Evolutionary conservation across 192 early-diverging fungal genomes (phyloP).

Genomic region (Gigaspora rosea): DNA sequence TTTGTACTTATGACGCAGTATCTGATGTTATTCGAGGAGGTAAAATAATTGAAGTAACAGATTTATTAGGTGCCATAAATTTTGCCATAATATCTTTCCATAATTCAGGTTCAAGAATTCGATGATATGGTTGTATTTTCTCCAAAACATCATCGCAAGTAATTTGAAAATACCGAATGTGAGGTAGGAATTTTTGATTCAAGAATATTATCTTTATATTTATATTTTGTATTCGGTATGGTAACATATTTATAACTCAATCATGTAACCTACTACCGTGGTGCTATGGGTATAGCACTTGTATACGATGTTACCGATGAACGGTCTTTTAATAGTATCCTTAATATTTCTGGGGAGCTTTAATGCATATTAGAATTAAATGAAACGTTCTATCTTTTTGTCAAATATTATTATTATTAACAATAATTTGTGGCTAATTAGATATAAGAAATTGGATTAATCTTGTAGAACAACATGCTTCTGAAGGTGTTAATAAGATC

Average conservation of each 20-base stretch:
- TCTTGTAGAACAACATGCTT: constrained; percentile 99
- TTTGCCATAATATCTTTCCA: too few relatives aligned
- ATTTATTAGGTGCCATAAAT: too few relatives aligned
- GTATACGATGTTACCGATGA: constrained; percentile 99
- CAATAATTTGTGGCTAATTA: constrained; percentile 26
- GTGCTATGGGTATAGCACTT: constrained; percentile 98
- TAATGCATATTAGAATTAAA: neutral
- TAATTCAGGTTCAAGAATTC: too few relatives aligned
- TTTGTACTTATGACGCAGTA: too few relatives aligned
- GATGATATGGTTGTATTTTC: too few relatives aligned
- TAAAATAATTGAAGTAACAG: too few relatives aligned
- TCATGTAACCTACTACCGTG: constrained; percentile 89
- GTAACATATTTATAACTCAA: neutral
- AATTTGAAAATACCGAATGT: too few relatives aligned
- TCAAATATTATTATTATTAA: neutral
- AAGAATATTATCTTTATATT: neutral
- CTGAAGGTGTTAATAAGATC: constrained; percentile 98
- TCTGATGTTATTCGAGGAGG: too few relatives aligned
- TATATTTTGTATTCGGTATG: neutral
- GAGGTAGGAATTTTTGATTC: too few relatives aligned
- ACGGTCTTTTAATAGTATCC: constrained; percentile 90
- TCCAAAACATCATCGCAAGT: constrained; percentile 98
- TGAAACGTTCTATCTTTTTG: neutral
- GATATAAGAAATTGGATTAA: constrained; percentile 99
- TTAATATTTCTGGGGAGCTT: neutral